A percentile compares a stretch with the other conserved stretches of the same genome.
Conservation (phyloP, 23 red algal species). For the Porphyridium purpureum region DNA sequence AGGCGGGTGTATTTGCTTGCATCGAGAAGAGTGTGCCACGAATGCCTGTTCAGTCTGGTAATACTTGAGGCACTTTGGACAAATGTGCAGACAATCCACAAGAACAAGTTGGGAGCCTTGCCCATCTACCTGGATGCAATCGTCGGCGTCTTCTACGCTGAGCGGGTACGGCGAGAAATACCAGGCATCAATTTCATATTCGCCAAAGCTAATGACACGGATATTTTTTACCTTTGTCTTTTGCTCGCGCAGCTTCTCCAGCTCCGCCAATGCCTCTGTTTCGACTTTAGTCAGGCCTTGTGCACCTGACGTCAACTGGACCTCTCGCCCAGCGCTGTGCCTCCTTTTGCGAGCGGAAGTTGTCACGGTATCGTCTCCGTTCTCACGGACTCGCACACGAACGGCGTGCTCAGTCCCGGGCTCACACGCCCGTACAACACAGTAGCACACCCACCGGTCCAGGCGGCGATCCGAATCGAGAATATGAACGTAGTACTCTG, state of each 20-base stretch:
- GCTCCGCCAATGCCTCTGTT: constrained; percentile 5
- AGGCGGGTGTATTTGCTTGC: constrained; percentile 28
- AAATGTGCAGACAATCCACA: constrained; percentile 55
- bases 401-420: background rate
- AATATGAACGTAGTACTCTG: constrained; percentile 47
- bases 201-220: constrained; percentile 23
- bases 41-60: constrained; percentile 2
- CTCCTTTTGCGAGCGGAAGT: constrained; percentile 15
- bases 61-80: constrained; percentile 47
- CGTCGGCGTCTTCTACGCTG: too few species aligned
- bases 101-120: too few species aligned
- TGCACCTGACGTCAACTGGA: too few species aligned
- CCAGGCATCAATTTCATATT: constrained; percentile 56
- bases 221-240: constrained; percentile 57
- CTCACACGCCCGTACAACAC: constrained; percentile 2
- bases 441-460: constrained; percentile 42
- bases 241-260: constrained; percentile 22
- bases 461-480: constrained; percentile 35
- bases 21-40: constrained; percentile 16
- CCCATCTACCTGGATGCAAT: too few species aligned
- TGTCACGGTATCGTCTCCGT: constrained; percentile 17
- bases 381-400: constrained; percentile 2
- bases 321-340: constrained; percentile 28
- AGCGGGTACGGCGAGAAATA: constrained; percentile 53
- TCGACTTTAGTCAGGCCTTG: too few species aligned